Conservation (phyloP, 257 asterid species). For the Galeopsis tetrahit region DNA sequence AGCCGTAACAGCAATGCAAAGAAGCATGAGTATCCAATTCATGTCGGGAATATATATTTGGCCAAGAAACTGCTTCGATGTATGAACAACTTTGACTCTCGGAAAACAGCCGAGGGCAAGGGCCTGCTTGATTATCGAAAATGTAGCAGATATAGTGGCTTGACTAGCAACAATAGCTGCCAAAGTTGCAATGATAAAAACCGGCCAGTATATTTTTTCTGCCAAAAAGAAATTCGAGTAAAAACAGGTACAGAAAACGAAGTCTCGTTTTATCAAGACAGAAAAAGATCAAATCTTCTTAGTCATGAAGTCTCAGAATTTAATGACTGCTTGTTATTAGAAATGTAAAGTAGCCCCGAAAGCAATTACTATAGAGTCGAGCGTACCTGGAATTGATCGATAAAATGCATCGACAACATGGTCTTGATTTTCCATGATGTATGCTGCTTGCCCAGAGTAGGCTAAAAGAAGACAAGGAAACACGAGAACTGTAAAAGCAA, state of each 20-base stretch:
- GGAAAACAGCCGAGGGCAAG: constrained; percentile 96
- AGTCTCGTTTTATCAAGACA: not conserved
- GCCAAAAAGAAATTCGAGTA: constrained; percentile 34
- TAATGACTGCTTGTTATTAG: not conserved
- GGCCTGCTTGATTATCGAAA: constrained; percentile 97
- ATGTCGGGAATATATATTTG: constrained; percentile 94
- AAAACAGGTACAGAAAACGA: not conserved
- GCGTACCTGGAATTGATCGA: constrained; percentile 94
- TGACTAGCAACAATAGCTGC: constrained; percentile 98
- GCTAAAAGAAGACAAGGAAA: constrained; percentile 97
- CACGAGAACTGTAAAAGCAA: constrained; percentile 83
- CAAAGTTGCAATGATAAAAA: constrained; percentile 79
- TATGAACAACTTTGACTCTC: constrained; percentile 93
- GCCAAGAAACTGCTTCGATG: constrained; percentile 88
- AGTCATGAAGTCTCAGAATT: not conserved
- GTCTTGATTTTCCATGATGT: constrained; percentile 72
- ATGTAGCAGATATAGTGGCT: constrained; percentile 92
- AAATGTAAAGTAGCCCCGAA: too few species aligned
- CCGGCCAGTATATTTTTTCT: constrained; percentile 92
- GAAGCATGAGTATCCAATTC: constrained; percentile 95
- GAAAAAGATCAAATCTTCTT: not conserved
- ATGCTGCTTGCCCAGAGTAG: constrained; percentile 97
- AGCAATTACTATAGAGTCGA: too few species aligned
- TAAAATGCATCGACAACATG: constrained; percentile 86
- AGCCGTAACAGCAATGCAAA: constrained; percentile 95